Evolutionary conservation across 1,284 basidiomycete genomes (phyloP).

Genomic region (Mycena citricolor): DNA sequence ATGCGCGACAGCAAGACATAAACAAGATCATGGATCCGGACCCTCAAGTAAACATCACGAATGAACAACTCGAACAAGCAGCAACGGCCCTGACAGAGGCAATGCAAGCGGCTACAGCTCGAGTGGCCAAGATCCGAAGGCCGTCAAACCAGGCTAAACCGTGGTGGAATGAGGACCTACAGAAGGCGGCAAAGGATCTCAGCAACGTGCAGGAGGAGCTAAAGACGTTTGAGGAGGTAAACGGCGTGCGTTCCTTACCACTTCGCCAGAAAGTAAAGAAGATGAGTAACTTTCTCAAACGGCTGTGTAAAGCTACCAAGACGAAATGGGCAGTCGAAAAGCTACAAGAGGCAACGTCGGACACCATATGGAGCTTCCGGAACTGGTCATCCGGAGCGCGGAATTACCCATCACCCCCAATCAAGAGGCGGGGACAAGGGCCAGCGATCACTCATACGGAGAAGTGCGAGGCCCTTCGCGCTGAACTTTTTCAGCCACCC

Average conservation of each 20-base stretch:
- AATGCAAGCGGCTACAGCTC: conserved; percentile 9
- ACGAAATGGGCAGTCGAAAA: conserved; percentile 18
- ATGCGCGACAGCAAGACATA: not conserved
- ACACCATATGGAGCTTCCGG: conserved; percentile 22
- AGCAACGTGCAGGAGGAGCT: conserved; percentile 6
- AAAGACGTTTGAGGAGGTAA: too few relatives aligned
- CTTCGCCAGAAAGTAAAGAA: too few relatives aligned
- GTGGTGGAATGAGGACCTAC: conserved; percentile 19
- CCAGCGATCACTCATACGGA: conserved; percentile 22
- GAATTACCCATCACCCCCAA: conserved; percentile 23
- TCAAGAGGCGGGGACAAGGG: conserved; percentile 4
- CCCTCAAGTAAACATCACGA: not conserved
- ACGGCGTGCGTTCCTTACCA: too few relatives aligned
- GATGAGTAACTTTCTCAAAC: conserved; percentile 14
- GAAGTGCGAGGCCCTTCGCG: conserved; percentile 27
- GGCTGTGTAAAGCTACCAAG: conserved; percentile 15
- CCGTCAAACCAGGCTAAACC: conserved; percentile 14
- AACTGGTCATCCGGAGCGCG: conserved; percentile 21
- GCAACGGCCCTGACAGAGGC: conserved; percentile 10
- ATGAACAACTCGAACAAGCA: conserved; percentile 4
- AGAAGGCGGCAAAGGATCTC: conserved; percentile 2
- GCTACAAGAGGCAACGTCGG: conserved; percentile 11
- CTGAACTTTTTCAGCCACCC: conserved; percentile 27
- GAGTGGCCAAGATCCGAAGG: conserved; percentile 4
- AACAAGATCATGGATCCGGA: conserved; percentile 1